phyloP scores from a whole-genome alignment of 2,329 filamentous ascomycete genomes.

The Neurospora crassa region DNA sequence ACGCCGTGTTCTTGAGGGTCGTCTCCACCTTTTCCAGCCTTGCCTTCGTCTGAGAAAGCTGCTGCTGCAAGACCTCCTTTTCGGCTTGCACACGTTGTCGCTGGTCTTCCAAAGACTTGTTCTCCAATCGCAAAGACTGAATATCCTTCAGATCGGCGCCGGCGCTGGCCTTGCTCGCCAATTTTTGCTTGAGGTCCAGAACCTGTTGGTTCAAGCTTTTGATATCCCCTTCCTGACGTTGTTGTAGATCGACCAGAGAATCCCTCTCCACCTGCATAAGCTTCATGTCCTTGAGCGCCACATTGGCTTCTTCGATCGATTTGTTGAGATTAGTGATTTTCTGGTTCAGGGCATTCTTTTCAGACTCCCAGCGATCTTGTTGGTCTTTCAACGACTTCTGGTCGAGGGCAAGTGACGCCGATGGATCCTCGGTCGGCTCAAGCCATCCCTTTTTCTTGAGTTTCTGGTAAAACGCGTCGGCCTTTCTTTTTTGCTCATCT shows the following conservation, averaged over 20 bases:
- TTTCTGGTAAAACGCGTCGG: neutral
- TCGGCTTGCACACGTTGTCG: neutral
- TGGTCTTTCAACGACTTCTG: neutral
- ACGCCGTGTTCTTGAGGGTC: neutral
- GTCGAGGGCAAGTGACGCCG: neutral
- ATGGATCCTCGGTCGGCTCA: neutral
- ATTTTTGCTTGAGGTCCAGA: neutral
- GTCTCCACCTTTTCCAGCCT: neutral
- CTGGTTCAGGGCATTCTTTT: neutral
- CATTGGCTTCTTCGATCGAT: neutral
- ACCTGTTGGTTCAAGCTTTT: neutral
- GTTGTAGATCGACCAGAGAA: neutral
- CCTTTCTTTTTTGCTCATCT: neutral
- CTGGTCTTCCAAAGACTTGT: neutral
- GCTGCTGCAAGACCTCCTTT: neutral
- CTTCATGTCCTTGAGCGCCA: neutral
- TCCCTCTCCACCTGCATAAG: neutral
- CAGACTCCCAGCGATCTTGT: neutral
- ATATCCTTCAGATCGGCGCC: neutral
- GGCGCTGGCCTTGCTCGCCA: neutral
- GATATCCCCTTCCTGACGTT: neutral
- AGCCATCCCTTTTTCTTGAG: neutral
- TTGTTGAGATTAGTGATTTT: neutral
- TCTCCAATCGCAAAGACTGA: neutral
- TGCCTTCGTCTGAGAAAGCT: neutral